Evolutionary conservation across 805 yeast species (phyloP).

Genomic region (Kluyveromyces dobzhanskii): DNA sequence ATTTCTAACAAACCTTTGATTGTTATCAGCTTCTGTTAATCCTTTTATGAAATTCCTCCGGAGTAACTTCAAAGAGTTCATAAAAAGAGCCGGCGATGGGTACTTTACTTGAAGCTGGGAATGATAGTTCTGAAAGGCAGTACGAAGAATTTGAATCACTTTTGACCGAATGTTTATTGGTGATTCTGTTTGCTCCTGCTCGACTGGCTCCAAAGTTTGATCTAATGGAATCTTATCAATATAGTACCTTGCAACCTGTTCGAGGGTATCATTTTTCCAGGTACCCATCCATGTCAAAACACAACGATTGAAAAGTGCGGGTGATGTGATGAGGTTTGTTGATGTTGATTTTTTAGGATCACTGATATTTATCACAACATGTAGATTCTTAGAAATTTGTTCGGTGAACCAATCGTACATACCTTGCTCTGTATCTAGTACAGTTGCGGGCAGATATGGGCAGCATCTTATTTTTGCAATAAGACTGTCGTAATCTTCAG

Average conservation of each 20-base stretch:
- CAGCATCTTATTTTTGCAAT: conserved; percentile 48
- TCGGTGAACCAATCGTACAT: conserved; percentile 64
- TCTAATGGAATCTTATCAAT: conserved; percentile 47
- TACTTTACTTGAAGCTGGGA: conserved; percentile 2
- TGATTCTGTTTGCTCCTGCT: background rate
- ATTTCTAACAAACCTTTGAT: conserved; percentile 59
- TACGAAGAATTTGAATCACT: conserved; percentile 39
- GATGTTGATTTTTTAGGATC: conserved; percentile 33
- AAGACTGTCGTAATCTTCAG: conserved; percentile 52
- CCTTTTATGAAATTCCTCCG: conserved; percentile 33
- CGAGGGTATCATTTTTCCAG: conserved; percentile 51
- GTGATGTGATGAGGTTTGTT: conserved; percentile 58
- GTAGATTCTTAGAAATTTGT: conserved; percentile 63
- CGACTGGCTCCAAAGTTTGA: conserved; percentile 11
- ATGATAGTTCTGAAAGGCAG: conserved; percentile 34
- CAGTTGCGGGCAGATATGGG: conserved; percentile 49
- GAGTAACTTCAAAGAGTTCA: conserved; percentile 44
- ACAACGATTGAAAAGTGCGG: conserved; percentile 85
- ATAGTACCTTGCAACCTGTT: conserved; percentile 39
- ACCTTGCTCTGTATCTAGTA: conserved; percentile 62
- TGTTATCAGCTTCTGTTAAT: conserved; percentile 45
- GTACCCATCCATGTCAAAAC: conserved; percentile 84
- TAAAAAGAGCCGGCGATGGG: conserved; percentile 46
- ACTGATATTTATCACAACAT: conserved; percentile 71
- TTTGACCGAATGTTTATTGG: conserved; percentile 34